Base-by-base conservation (phyloP, 345 rosid genomes). In the Noccaea caerulescens region DNA sequence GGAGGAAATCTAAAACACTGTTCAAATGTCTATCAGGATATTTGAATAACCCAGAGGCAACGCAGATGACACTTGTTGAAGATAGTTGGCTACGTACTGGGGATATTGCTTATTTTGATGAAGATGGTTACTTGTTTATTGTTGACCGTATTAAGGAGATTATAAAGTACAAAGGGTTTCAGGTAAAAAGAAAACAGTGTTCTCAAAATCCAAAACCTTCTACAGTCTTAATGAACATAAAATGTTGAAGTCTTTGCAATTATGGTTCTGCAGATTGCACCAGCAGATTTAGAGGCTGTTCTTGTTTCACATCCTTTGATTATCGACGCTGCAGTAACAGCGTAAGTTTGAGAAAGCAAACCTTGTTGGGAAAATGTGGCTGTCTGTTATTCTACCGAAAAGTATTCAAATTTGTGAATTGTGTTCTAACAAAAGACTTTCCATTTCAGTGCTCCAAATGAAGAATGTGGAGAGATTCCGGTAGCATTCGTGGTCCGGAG, bases 61-160 rank as follows among this genome's bases (percentile, higher is more conserved):
- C 97, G 20, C 43, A 42, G 79, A 73, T 75, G 66, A 66, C 83
- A 23, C 65, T 88, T 16, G 87, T 90, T 44, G 78, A 81, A 71
- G 88, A 86, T 47, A 83, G 84, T 75, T 93, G 98, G 98, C 82
- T 93, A 42, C 92, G 79, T 44, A 93, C 98, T 16, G 98, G 98
- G 8, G 96, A 93, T 76, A 83, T 93, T 41, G 88, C 83, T 63
- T 87, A 81, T 72, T 79, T 88, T 51, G 93, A 90, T 58, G 71
- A 70, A 38, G 96, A 90, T 73, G 98, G 97, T n/a, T 90, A 80
- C 77, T 62, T 93, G 47, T 70, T 75, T 68, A 58, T 93, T 44
- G 66, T 82, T 47, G 97, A 85, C 70, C 96, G 97, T 39, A 68
- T 90, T 34, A 93, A 93, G 71, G 98, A 93, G 83, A 76, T 85